Base-by-base conservation (phyloP, 805 yeast species). In the Zygosaccharomyces rouxii region DNA sequence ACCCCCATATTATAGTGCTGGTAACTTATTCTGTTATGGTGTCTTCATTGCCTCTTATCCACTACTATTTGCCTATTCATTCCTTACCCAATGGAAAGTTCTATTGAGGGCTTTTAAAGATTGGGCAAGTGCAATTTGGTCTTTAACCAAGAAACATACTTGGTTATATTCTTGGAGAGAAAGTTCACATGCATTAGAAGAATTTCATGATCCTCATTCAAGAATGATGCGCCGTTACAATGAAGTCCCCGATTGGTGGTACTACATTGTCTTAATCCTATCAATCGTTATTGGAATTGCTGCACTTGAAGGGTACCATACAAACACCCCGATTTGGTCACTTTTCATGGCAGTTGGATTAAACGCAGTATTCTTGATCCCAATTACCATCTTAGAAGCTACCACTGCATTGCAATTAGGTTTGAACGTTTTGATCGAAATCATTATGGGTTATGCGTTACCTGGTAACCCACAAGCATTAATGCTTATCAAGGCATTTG, bases 191-290 rank as follows among this genome's bases (percentile, higher is more conserved):
- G 51, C 47, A 33, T 56, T 65, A 19, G 62, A 50, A 33, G 56
- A 52, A 10, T 67, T 56, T 54, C 58, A 74, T 19, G 86, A 82
- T 56, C 78, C 83, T 1, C 83, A 79, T 56, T 73, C 80, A 48
- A 69, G 68, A 41, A 78, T 80, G 75, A 80, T 81, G 83, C 52
- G 74, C 10, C 62, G 63, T 26, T 80, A 81, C 62, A 72, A 71
- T 19, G 87, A 81, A 55, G 84, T 80, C 23, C 87, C 92, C n/a
- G 97, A 90, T 70, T 90, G 66, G 72, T 46, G 59, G 68, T 47
- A 71, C 72, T 49, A 53, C 16, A 59, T 77, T 35, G 48, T 78
- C n/a, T 53, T 69, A 11, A 70, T 82, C 23, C 68, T 80, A 7
- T 53, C 71, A 2, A 64, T 76, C 38, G 64, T 74, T 64, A 73